These are phyloP conservation scores for Parastagonospora nodorum DNA, from an alignment of 2,329 filamentous ascomycete genomes.

Conservation along the genomic window DNA sequence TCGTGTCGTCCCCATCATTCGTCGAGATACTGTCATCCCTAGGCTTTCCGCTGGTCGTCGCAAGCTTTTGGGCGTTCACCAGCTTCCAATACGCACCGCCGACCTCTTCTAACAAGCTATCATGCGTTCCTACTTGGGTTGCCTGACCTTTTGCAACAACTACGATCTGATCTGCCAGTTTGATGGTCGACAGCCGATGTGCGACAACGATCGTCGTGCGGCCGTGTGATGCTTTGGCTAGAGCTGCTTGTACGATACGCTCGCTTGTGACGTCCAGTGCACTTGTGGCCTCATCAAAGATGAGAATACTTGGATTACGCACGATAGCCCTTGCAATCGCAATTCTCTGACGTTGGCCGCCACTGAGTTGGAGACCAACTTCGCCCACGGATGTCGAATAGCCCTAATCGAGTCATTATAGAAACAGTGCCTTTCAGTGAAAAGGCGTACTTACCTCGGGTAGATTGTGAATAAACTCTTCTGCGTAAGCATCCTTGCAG, in stretches of 20 bases:
- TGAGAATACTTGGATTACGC: slow-evolving; percentile 82
- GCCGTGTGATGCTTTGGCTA: slow-evolving; percentile 80
- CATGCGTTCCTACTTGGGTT: slow-evolving; percentile 74
- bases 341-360: slow-evolving; percentile 94
- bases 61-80: slow-evolving; percentile 73
- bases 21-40: background rate
- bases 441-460: slow-evolving; percentile 14
- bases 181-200: slow-evolving; percentile 90
- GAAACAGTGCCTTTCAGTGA: slow-evolving; percentile 41
- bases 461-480: slow-evolving; percentile 80
- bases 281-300: slow-evolving; percentile 92
- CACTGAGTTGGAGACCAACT: slow-evolving; percentile 85
- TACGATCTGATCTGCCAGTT: slow-evolving; percentile 74
- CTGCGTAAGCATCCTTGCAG: slow-evolving; percentile 84
- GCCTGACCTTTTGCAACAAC: slow-evolving; percentile 73
- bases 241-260: slow-evolving; percentile 86
- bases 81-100: slow-evolving; percentile 67
- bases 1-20: slow-evolving; percentile 38
- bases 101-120: slow-evolving; percentile 64
- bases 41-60: slow-evolving; percentile 60
- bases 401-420: slow-evolving; percentile 61
- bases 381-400: slow-evolving; percentile 94
- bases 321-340: slow-evolving; percentile 89
- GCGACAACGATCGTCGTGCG: slow-evolving; percentile 94
- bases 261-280: slow-evolving; percentile 92